Evolutionary conservation across 352 stramenopile genomes (phyloP), one percentile per base, ranked within the genome.

Genomic region (Globisporangium carolinianum): DNA sequence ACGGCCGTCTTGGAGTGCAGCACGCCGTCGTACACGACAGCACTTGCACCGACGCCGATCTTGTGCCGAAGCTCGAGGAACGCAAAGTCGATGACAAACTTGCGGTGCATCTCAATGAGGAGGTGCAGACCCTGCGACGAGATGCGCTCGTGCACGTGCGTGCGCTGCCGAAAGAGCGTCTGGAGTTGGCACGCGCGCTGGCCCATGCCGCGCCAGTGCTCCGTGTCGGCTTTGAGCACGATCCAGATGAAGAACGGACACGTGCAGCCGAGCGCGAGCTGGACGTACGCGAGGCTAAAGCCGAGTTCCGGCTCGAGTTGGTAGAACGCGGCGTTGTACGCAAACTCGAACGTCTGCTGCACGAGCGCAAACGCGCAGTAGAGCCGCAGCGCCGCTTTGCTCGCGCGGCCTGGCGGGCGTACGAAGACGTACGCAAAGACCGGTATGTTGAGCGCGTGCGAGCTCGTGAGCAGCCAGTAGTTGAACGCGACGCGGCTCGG

Each of bases 21-120:
- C 11, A 67, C 62, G 15, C 84, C 84, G 49, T 70, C 69, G 58
- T 87, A 91, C 38, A 93, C 83, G 4, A 75, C 60, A 3, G 83
- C 75, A 50, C 65, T 90, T 42, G 78, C 61, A 32, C 83, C 83
- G 17, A 64, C 53, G 24, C 77, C 78, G 46, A 88, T 83, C 46
- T 72, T 75, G 14, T 52, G 54, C 24, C 77, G 65, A 38, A 87
- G 58, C 47, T 79, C 62, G 1, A 86, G 50, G 51, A 69, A 69
- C 15, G 67, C 69, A 58, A 87, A 87, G 55, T 87, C 75, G 47
- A 87, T 73, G 41, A 83, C 66, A 51, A 70, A 71, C 50, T 75
- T 73, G 48, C 66, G 71, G 49, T 83, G 62, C 47, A 76, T 57
- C 50, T 85, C 64, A 37, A 75, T 74, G 51, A 88, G 63, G 58